Base-by-base conservation (phyloP, 2,329 filamentous ascomycete genomes). In the Calonectria crousiana region DNA sequence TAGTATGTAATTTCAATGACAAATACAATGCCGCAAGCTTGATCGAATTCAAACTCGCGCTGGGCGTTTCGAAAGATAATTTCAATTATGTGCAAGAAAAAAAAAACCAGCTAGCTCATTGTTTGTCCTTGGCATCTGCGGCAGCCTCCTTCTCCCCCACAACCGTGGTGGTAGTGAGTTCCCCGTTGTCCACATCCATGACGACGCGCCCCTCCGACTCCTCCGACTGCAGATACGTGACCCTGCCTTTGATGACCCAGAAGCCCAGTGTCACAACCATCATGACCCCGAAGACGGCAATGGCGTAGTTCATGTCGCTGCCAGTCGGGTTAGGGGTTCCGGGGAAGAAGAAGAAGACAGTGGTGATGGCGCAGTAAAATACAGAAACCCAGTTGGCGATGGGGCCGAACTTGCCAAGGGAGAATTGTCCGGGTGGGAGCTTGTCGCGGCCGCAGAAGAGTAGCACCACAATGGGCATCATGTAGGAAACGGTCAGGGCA, bases 271-370 rank as follows among this genome's bases (percentile, higher is more conserved):
- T 84, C 10, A 90, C 83, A 3, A 89, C 82, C 67, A 90, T 75
- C 88, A 90, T 89, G 28, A 90, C 84, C 1, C 88, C 89, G 76
- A 91, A 90, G 0, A 90, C 89, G 1, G 87, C 89, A 76, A 90
- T 90, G 8, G 89, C 89, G 77, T 87, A 91, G 80, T 91, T 91
- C 89, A 90, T 90, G 73, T 90, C 88, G n/a, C 82, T 81, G 0
- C 83, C 79, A 0, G 84, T 75, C 0, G 89, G 89, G 72, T 86
- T 85, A 0, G 89, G 89, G 0, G 71, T 73, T 0, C 81, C 81
- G 0, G 89, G 89, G 76, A 90, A 90, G 78, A 90, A 88, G 85
- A 90, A 90, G 81, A 90, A 90, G 32, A 90, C 84, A 0, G 88
- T 89, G 1, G 88, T 90, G 68, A 90, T 80, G 66, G 80, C 81